phyloP scores from a whole-genome alignment of 1,139 yeast genomes.

The Debaryomyces coudertii region DNA sequence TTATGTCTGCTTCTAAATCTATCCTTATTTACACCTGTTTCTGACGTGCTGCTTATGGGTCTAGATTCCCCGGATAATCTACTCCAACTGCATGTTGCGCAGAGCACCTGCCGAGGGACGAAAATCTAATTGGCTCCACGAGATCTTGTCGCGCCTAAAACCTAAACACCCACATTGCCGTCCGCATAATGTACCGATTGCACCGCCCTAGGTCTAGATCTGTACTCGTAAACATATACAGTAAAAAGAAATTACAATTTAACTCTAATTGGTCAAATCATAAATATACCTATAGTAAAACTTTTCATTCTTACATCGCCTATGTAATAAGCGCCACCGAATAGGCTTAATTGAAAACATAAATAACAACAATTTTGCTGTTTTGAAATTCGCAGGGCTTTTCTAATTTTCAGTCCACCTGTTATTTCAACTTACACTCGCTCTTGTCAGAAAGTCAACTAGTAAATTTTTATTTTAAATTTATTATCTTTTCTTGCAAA shows the following conservation, averaged over 20 bases:
- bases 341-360: slow-evolving; percentile 8
- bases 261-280: slow-evolving; percentile 8
- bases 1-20: background rate
- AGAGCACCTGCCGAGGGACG: too few species aligned
- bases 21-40: background rate
- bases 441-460: slow-evolving; percentile 7
- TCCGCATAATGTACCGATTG: background rate
- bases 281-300: background rate
- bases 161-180: background rate
- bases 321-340: slow-evolving; percentile 6
- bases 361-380: slow-evolving; percentile 8
- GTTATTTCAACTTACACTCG: slow-evolving; percentile 1
- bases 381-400: background rate
- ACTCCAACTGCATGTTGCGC: background rate
- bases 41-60: background rate
- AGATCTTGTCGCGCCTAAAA: background rate
- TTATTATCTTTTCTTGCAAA: slow-evolving; percentile 5
- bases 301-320: slow-evolving; percentile 5
- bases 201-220: slow-evolving; percentile 5
- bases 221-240: background rate
- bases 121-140: background rate
- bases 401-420: background rate
- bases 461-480: slow-evolving; percentile 4
- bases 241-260: slow-evolving; percentile 3
- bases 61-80: background rate